These are phyloP conservation scores for Eucalyptus pauciflora DNA, from an alignment of 345 rosid genomes.

Conservation along the genomic window DNA sequence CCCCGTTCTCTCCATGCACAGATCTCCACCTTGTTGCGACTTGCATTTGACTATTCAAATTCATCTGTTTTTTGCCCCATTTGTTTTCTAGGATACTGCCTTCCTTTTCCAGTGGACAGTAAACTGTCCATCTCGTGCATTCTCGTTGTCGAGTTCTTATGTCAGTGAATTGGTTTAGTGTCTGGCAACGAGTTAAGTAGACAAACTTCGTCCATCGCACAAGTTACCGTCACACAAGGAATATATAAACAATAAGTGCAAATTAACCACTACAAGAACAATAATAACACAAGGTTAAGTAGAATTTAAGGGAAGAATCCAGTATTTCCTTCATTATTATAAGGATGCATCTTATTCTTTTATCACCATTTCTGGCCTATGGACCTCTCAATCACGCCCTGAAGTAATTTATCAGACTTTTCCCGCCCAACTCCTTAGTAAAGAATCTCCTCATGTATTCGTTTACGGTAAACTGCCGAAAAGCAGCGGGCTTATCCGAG, in stretches of 20 bases:
- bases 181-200: no score
- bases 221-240: neutral
- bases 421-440: conserved; percentile 28
- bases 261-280: neutral
- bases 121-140: neutral
- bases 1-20: conserved; percentile 21
- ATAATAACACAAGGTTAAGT: no score
- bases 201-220: neutral
- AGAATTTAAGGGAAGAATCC: neutral
- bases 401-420: conserved; percentile 16
- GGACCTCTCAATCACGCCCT: conserved; percentile 1
- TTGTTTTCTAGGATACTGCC: neutral
- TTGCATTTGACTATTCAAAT: neutral
- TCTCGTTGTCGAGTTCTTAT: neutral
- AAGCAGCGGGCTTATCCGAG: conserved; percentile 17
- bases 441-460: conserved; percentile 24
- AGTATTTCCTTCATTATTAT: neutral
- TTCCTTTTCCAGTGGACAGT: neutral
- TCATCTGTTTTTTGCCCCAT: neutral
- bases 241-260: neutral
- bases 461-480: conserved; percentile 2
- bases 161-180: no score
- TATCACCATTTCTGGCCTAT: neutral
- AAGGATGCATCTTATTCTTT: neutral
- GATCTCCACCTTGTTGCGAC: conserved; percentile 35